Percentiles rank a stretch among this genome's conserved stretches.
phyloP scores from a whole-genome alignment of 1,284 basidiomycete genomes.

The Anthracocystis panici-leucophaei region DNA sequence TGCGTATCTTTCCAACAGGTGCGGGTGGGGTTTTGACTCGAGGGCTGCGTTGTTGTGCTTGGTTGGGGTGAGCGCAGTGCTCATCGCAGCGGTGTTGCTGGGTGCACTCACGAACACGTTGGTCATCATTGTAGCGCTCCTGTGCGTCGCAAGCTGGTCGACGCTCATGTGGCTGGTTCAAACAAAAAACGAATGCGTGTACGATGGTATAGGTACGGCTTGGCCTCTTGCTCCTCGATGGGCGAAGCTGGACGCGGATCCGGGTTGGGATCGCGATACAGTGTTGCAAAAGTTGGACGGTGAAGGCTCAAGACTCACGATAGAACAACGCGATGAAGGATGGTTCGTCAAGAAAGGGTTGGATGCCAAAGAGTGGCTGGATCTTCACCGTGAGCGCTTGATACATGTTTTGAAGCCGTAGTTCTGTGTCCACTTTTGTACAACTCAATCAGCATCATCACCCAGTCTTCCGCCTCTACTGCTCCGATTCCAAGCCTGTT shows the following conservation, averaged over 20 bases:
- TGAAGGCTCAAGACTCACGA: constrained; percentile 72
- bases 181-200: constrained; percentile 17
- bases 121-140: constrained; percentile 78
- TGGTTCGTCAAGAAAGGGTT: constrained; percentile 74
- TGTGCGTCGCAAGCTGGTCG: constrained; percentile 78
- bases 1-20: background rate
- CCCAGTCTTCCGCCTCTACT: constrained; percentile 50
- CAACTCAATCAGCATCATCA: constrained; percentile 37
- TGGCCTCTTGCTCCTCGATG: constrained; percentile 33
- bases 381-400: constrained; percentile 17
- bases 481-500: constrained; percentile 37
- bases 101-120: constrained; percentile 80
- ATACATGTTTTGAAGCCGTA: constrained; percentile 12
- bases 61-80: background rate
- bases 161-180: constrained; percentile 17
- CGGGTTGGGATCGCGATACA: constrained; percentile 12
- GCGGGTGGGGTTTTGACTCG: constrained; percentile 2
- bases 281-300: constrained; percentile 4
- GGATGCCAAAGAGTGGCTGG: constrained; percentile 27
- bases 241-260: constrained; percentile 11
- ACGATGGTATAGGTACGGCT: constrained; percentile 37
- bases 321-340: constrained; percentile 78
- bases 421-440: background rate
- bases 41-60: constrained; percentile 7
- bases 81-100: constrained; percentile 1